Conservation (phyloP, 2,329 filamentous ascomycete genomes). For the Aaosphaeria arxii region DNA sequence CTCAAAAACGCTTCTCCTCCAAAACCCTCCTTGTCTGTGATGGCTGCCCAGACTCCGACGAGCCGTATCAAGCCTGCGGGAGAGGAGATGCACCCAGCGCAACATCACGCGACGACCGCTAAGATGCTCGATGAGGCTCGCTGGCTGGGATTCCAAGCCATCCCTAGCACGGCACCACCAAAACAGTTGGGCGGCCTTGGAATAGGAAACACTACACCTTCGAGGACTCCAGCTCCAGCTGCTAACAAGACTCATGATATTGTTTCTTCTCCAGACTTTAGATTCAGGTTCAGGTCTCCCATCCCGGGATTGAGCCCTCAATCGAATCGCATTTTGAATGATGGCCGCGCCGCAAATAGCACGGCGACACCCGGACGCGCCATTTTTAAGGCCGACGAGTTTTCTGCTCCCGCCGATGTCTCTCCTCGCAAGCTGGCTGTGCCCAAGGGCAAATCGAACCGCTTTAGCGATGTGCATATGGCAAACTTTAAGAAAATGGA, state of each 20-base stretch:
- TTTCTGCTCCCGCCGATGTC: slow-evolving; percentile 38
- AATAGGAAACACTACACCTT: slow-evolving; percentile 59
- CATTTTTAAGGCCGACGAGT: slow-evolving; percentile 32
- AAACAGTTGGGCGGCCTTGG: slow-evolving; percentile 38
- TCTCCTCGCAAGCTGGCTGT: slow-evolving; percentile 68
- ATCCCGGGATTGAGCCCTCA: slow-evolving; percentile 60
- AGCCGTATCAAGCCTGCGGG: slow-evolving; percentile 66
- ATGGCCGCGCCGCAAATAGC: slow-evolving; percentile 64
- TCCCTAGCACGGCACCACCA: slow-evolving; percentile 56
- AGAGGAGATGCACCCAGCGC: slow-evolving; percentile 90
- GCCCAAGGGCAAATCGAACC: slow-evolving; percentile 71
- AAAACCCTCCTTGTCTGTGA: slow-evolving; percentile 12
- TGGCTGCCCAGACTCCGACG: slow-evolving; percentile 49
- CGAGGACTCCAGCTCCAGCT: slow-evolving; percentile 46
- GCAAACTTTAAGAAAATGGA: slow-evolving; percentile 96
- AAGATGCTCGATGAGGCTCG: slow-evolving; percentile 76
- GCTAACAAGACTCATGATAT: slow-evolving; percentile 12
- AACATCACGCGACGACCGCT: slow-evolving; percentile 70
- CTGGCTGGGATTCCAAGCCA: slow-evolving; percentile 71
- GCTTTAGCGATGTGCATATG: slow-evolving; percentile 84
- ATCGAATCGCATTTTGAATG: slow-evolving; percentile 56
- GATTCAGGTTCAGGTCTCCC: slow-evolving; percentile 59
- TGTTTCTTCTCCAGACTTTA: slow-evolving; percentile 59
- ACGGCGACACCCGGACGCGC: slow-evolving; percentile 38
- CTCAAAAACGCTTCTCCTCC: slow-evolving; percentile 20